phyloP scores from a whole-genome alignment of 2,329 filamentous ascomycete species.

The Hypoxylon rubiginosum region DNA sequence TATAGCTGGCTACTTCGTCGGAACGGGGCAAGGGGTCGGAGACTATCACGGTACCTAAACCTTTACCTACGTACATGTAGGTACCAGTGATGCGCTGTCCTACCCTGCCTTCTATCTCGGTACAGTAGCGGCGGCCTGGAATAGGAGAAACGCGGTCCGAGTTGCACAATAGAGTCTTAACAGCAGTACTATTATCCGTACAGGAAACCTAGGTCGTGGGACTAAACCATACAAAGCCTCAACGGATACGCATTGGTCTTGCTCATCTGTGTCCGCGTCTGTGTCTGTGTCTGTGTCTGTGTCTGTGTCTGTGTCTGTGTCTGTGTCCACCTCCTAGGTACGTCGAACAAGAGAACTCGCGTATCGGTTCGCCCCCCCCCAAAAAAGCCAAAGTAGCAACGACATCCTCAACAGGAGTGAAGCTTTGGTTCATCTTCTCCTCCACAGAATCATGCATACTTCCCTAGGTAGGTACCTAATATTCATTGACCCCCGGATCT shows the following conservation, averaged over 20 bases:
- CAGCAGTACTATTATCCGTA: conserved; percentile 28
- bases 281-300: too few relatives aligned
- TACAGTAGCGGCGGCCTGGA: conserved; percentile 30
- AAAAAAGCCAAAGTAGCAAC: too few relatives aligned
- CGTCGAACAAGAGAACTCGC: conserved; percentile 31
- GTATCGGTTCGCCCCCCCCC: too few relatives aligned
- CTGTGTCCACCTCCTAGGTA: too few relatives aligned
- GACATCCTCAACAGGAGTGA: too few relatives aligned
- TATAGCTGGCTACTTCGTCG: conserved; percentile 15
- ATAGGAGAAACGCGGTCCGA: conserved; percentile 32
- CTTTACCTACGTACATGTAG: too few relatives aligned
- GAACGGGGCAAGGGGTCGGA: conserved; percentile 29
- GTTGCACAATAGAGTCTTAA: conserved; percentile 31
- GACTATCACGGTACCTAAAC: conserved; percentile 13
- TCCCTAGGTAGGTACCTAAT: too few relatives aligned
- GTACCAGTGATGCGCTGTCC: conserved; percentile 39
- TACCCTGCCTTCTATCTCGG: conserved; percentile 27
- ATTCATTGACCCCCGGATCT: conserved; percentile 14
- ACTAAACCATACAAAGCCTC: conserved; percentile 8
- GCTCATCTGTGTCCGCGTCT: too few relatives aligned
- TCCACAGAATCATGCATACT: conserved; percentile 8
- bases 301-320: too few relatives aligned
- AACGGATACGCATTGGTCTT: conserved; percentile 5
- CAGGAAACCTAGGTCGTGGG: too few relatives aligned
- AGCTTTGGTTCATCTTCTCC: too few relatives aligned